Conservation (phyloP, 805 yeast species). For the Maudiozyma pseudohumilis region DNA sequence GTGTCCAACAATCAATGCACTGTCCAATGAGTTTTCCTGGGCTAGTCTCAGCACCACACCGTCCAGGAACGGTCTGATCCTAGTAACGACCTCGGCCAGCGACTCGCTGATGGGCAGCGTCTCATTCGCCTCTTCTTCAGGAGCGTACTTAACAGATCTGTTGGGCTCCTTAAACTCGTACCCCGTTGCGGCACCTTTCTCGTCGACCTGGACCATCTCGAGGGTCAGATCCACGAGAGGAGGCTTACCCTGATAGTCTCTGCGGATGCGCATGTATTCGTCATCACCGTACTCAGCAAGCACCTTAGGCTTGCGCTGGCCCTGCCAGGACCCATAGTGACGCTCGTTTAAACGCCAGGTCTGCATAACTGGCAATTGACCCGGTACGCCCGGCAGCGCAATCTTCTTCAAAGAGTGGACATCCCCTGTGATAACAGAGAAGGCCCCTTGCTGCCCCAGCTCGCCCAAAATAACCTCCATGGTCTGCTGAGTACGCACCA, state of each 20-base stretch:
- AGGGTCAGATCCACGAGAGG: constrained; percentile 32
- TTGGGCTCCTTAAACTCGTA: constrained; percentile 32
- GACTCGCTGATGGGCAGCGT: constrained; percentile 63
- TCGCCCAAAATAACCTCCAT: constrained; percentile 54
- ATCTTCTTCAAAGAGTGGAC: constrained; percentile 8
- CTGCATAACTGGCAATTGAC: constrained; percentile 42
- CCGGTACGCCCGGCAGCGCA: constrained; percentile 17
- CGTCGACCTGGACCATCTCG: constrained; percentile 31
- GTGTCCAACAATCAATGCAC: constrained; percentile 65
- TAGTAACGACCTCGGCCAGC: constrained; percentile 55
- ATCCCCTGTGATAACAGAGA: constrained; percentile 16
- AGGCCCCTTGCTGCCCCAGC: constrained; percentile 26
- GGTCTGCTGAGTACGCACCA: constrained; percentile 67
- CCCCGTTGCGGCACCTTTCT: constrained; percentile 24
- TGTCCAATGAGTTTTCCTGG: constrained; percentile 40
- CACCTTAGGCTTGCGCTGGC: constrained; percentile 60
- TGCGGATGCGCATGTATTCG: constrained; percentile 67
- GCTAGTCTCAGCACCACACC: constrained; percentile 38
- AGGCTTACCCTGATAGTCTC: constrained; percentile 70
- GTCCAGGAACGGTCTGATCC: constrained; percentile 53
- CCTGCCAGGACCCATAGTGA: constrained; percentile 78
- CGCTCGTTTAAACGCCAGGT: constrained; percentile 78
- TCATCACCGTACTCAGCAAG: constrained; percentile 58
- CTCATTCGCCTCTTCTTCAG: constrained; percentile 32
- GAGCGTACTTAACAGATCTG: constrained; percentile 24